phyloP scores from a whole-genome alignment of 2,329 filamentous ascomycete genomes.

The Dendrostoma leiphaemia region DNA sequence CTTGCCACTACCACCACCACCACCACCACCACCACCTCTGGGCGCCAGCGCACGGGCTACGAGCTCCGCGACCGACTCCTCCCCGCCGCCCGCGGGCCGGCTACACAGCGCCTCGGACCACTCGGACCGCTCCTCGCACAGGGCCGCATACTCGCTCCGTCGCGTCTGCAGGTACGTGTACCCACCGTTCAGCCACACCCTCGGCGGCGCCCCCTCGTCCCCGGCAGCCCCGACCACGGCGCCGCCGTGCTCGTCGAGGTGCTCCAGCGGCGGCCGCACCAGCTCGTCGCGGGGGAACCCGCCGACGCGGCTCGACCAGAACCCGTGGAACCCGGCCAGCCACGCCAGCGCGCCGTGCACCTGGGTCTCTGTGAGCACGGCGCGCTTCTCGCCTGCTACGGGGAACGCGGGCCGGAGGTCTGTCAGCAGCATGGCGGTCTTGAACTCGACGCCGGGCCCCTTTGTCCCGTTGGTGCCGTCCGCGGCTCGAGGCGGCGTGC shows the following conservation, averaged over 20 bases:
- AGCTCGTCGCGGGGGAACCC: constrained; percentile 29
- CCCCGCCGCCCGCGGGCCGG: constrained; percentile 22
- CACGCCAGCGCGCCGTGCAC: constrained; percentile 57
- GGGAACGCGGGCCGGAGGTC: constrained; percentile 55
- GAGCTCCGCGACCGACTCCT: constrained; percentile 39
- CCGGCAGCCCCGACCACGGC: background rate
- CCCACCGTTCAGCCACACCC: constrained; percentile 63
- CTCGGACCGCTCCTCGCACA: constrained; percentile 48
- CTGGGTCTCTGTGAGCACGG: constrained; percentile 44
- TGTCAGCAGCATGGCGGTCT: constrained; percentile 55
- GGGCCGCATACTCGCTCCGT: constrained; percentile 49
- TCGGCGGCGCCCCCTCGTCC: constrained; percentile 18
- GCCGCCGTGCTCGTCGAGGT: constrained; percentile 28
- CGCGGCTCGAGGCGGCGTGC: constrained; percentile 13
- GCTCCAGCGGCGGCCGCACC: constrained; percentile 55
- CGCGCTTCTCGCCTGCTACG: constrained; percentile 53
- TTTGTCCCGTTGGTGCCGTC: background rate
- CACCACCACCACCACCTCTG: constrained; percentile 18
- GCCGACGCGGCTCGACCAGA: constrained; percentile 41
- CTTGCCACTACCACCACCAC: background rate
- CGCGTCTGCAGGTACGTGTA: constrained; percentile 69
- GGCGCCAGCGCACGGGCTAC: constrained; percentile 52
- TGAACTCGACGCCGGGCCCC: constrained; percentile 30
- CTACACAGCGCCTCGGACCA: constrained; percentile 56
- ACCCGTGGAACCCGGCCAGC: constrained; percentile 60